phyloP scores from a whole-genome alignment of 352 stramenopile species.

The Pythium rhizo-oryzae region DNA sequence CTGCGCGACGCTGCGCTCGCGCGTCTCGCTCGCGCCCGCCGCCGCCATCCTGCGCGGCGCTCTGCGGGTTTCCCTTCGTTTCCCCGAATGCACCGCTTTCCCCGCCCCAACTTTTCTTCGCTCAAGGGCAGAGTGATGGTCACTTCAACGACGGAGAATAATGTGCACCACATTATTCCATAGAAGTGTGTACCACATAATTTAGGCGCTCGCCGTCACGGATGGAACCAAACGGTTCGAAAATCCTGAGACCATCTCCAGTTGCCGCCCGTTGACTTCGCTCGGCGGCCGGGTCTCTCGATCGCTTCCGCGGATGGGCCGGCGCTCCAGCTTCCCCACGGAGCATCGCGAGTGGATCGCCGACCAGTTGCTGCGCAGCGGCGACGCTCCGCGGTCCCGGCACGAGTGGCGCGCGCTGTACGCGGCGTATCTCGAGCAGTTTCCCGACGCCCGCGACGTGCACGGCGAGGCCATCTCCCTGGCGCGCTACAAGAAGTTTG shows the following conservation, averaged over 20 bases:
- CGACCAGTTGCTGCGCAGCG: constrained; percentile 9
- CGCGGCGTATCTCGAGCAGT: constrained; percentile 14
- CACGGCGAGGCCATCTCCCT: constrained; percentile 2
- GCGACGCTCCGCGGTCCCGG: not conserved
- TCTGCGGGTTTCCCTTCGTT: not conserved
- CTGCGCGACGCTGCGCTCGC: not conserved
- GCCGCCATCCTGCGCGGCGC: not conserved
- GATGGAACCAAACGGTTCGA: not conserved
- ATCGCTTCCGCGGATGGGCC: constrained; percentile 2
- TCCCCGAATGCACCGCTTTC: not conserved
- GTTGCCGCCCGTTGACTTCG: too few species aligned
- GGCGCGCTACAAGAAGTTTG: not conserved
- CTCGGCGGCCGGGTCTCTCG: not conserved
- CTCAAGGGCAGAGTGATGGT: constrained; percentile 18
- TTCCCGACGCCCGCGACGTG: constrained; percentile 4
- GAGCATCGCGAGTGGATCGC: constrained; percentile 17
- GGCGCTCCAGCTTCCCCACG: constrained; percentile 1
- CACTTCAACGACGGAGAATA: constrained; percentile 17
- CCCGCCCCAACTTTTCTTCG: constrained; percentile 13
- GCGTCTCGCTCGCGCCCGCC: not conserved
- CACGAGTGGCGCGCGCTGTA: constrained; percentile 15
- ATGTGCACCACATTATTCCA: not conserved
- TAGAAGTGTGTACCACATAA: too few species aligned
- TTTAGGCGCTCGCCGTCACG: too few species aligned
- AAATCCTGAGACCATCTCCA: not conserved